Conservation (phyloP, 441 rosid genomes). For the Mallotus japonicus region DNA sequence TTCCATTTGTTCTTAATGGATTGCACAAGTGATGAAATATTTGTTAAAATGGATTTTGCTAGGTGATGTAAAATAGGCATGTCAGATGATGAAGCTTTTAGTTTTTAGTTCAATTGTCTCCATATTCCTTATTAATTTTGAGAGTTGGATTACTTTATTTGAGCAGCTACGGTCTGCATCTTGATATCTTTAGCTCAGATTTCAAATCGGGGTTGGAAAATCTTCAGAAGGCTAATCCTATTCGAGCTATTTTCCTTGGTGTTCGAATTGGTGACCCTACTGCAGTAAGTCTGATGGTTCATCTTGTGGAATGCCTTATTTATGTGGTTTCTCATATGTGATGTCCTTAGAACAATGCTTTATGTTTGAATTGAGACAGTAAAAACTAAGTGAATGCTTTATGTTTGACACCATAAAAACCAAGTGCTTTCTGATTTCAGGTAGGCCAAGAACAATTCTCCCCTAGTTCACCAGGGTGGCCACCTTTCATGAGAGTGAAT, state of each 20-base stretch:
- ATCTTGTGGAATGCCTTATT: conserved; percentile 6
- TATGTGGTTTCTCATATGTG: not conserved
- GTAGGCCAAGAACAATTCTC: conserved; percentile 99
- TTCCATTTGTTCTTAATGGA: conserved; percentile 7
- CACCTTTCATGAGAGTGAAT: conserved; percentile 99
- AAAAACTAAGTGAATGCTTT: conserved; percentile 13
- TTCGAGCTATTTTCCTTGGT: conserved; percentile 96
- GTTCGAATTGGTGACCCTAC: conserved; percentile 99
- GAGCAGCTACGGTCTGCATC: conserved; percentile 72
- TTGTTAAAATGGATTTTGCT: conserved; percentile 9
- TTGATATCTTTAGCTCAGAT: conserved; percentile 83
- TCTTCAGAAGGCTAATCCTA: conserved; percentile 70
- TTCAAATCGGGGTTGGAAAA: conserved; percentile 97
- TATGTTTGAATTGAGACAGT: conserved; percentile 9
- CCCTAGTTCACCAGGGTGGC: conserved; percentile 99
- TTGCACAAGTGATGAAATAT: not conserved
- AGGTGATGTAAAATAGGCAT: conserved; percentile 9
- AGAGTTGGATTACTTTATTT: conserved; percentile 25
- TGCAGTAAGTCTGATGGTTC: conserved; percentile 62
- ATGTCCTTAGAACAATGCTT: conserved; percentile 3
- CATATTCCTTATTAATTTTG: conserved; percentile 1
- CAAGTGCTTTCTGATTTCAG: conserved; percentile 36
- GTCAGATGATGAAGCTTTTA: not conserved
- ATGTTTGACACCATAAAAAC: conserved; percentile 18
- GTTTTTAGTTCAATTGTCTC: conserved; percentile 1